Conservation (phyloP, 108 stramenopile species). For the Pseudonitzschia pungens region DNA sequence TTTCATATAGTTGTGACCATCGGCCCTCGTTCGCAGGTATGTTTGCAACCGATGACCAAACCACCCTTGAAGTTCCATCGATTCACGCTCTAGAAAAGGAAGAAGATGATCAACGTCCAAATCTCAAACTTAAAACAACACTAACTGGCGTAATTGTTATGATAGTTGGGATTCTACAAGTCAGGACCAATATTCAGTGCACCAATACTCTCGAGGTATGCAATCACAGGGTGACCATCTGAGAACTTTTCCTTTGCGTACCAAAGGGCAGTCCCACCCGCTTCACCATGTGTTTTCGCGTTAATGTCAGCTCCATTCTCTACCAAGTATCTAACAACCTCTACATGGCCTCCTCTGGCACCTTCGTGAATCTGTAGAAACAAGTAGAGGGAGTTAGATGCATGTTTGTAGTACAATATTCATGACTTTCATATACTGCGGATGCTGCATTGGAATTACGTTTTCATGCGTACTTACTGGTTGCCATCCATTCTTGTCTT, state of each 20-base stretch:
- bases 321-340: constrained; percentile 67
- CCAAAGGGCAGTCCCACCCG: constrained; percentile 68
- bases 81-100: no score
- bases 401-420: background rate
- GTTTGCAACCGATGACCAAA: no score
- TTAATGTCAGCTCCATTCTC: constrained; percentile 78
- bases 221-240: constrained; percentile 67
- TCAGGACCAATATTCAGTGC: constrained; percentile 78
- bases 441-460: background rate
- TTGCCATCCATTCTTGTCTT: constrained; percentile 86
- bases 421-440: background rate
- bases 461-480: constrained; percentile 40
- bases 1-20: no score
- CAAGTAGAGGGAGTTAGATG: background rate
- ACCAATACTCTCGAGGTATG: constrained; percentile 63
- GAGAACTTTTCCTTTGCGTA: constrained; percentile 59
- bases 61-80: no score
- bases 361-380: constrained; percentile 62
- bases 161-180: constrained; percentile 42
- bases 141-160: background rate
- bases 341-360: constrained; percentile 70
- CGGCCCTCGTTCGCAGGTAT: no score
- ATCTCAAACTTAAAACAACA: background rate
- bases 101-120: no score
- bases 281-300: constrained; percentile 41